Evolutionary conservation across 73 alveolate species (phyloP).

Genomic region (Paramecium tetraurelia): DNA sequence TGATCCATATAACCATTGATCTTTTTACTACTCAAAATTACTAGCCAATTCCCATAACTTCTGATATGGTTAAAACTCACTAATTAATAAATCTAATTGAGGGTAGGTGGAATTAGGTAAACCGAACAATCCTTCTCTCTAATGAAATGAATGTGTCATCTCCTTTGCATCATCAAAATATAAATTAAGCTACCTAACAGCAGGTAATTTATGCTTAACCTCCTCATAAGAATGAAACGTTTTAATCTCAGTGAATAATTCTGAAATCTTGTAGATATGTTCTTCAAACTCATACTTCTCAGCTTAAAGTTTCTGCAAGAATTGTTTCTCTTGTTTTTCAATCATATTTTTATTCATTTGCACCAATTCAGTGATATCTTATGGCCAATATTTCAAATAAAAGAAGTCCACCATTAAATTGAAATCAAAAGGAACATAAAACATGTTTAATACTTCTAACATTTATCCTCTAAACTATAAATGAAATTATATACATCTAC

Average conservation of each 20-base stretch:
- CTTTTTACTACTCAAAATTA: background rate
- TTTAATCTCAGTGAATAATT: background rate
- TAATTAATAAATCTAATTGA: background rate
- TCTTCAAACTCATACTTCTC: constrained; percentile 8
- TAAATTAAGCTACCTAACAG: background rate
- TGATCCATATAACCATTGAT: background rate
- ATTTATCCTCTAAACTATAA: background rate
- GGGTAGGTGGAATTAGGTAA: background rate
- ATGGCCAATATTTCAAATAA: background rate
- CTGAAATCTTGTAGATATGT: background rate
- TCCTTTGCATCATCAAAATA: constrained; percentile 19
- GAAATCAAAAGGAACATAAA: background rate
- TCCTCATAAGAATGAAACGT: background rate
- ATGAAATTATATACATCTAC: background rate
- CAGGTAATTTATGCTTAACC: background rate
- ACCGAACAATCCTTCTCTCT: background rate
- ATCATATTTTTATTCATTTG: background rate
- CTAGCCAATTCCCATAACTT: constrained; percentile 6
- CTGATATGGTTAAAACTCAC: constrained; percentile 23
- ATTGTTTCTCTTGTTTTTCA: background rate
- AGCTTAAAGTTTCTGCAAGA: background rate
- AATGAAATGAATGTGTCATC: background rate
- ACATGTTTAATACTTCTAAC: background rate
- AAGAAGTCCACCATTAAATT: background rate
- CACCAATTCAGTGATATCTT: background rate